Conservation (phyloP, 2,329 filamentous ascomycete species). For the Cladosporium sp. region DNA sequence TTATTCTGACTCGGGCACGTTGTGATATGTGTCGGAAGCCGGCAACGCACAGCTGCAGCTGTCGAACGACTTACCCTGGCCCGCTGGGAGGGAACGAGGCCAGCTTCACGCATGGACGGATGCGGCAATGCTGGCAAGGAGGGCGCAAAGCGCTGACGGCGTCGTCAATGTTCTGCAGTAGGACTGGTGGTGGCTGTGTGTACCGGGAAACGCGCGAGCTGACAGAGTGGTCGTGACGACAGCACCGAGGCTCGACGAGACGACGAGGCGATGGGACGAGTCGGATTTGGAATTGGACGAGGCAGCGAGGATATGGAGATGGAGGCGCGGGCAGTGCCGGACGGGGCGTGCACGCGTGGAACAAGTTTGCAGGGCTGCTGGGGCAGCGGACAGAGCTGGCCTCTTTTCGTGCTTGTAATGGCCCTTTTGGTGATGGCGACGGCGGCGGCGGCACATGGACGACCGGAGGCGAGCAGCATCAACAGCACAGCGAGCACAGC, state of each 20-base stretch:
- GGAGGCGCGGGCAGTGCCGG: background rate
- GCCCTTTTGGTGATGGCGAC: background rate
- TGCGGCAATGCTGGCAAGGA: background rate
- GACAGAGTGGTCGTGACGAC: too few relatives aligned
- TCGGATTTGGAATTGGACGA: background rate
- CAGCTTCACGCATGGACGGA: background rate
- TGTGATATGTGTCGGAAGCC: constrained; percentile 4
- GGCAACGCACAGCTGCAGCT: background rate
- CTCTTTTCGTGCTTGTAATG: constrained; percentile 1
- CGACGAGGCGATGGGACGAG: background rate
- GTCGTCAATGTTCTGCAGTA: background rate
- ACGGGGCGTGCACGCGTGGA: background rate
- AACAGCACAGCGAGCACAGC: background rate
- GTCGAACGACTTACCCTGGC: background rate
- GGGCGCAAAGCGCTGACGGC: background rate
- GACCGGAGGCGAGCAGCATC: background rate
- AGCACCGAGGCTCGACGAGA: background rate
- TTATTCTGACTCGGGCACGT: background rate
- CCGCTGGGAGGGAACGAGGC: background rate
- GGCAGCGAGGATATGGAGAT: background rate
- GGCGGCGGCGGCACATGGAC: background rate
- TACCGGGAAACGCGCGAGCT: background rate
- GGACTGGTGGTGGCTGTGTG: background rate
- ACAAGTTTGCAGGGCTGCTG: background rate
- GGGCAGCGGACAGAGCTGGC: too few relatives aligned